Percentiles rank a stretch among this genome's conserved stretches.
Conservation (phyloP, 768 basidiomycete species). For the Holtermannia corniformis region DNA sequence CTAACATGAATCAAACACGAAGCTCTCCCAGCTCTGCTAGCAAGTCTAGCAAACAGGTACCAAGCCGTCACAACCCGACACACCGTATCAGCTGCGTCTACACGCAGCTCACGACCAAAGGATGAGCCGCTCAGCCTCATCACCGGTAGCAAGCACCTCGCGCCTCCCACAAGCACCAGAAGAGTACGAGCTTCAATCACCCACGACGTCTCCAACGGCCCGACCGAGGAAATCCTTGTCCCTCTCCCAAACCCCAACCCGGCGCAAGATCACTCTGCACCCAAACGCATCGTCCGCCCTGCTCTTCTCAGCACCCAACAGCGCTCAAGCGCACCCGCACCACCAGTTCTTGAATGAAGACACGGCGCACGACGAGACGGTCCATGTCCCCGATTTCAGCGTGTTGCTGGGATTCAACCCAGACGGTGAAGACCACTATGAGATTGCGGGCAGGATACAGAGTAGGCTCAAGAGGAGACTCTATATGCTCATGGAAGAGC, state of each 20-base stretch:
- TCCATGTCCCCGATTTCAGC: slow-evolving; percentile 36
- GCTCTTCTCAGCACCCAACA: not conserved
- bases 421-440: slow-evolving; percentile 39
- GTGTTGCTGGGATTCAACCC: slow-evolving; percentile 36
- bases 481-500: slow-evolving; percentile 66
- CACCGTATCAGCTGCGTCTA: not conserved
- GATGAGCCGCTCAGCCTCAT: not conserved
- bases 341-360: slow-evolving; percentile 13
- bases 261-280: not conserved
- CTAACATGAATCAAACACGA: too few species aligned
- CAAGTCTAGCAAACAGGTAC: too few species aligned
- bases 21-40: too few species aligned
- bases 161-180: not conserved
- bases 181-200: slow-evolving; percentile 1
- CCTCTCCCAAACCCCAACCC: not conserved
- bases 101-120: not conserved
- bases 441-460: slow-evolving; percentile 23
- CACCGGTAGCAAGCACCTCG: not conserved
- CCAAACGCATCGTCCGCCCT: not conserved
- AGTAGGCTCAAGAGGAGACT: slow-evolving; percentile 54
- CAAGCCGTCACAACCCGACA: too few species aligned
- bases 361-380: slow-evolving; percentile 20
- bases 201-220: not conserved
- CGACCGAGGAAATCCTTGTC: not conserved
- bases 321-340: not conserved